Percentiles rank a stretch among this genome's conserved stretches.
These are phyloP conservation scores for Camelina neglecta DNA, from an alignment of 345 rosid genomes.

Conservation along the genomic window DNA sequence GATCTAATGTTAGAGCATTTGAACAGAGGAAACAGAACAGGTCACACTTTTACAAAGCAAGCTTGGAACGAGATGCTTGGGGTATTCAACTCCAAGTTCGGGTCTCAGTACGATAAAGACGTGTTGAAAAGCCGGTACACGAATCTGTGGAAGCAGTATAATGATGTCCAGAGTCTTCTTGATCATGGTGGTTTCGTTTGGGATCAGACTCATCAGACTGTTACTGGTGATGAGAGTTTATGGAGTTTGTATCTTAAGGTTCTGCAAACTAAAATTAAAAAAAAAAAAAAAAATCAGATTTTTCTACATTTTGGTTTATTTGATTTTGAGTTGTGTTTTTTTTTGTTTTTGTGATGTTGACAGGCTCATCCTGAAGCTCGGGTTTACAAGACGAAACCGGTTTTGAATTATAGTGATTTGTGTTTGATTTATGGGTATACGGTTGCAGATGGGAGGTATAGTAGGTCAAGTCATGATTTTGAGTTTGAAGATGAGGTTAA, in stretches of 20 bases:
- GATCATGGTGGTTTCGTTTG: conserved; percentile 74
- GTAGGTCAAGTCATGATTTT: conserved; percentile 83
- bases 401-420: conserved; percentile 70
- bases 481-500: conserved; percentile 73
- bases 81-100: conserved; percentile 69
- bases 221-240: conserved; percentile 65
- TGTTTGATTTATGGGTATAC: conserved; percentile 78
- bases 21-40: conserved; percentile 74
- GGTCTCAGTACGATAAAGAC: conserved; percentile 83
- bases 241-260: conserved; percentile 82
- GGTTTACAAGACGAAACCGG: conserved; percentile 70
- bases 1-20: conserved; percentile 88
- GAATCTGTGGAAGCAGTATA: conserved; percentile 77
- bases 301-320: no score
- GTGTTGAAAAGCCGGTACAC: conserved; percentile 76
- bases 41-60: conserved; percentile 83
- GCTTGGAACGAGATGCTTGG: conserved; percentile 83
- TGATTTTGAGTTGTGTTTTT: neutral
- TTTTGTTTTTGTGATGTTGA: conserved; percentile 31
- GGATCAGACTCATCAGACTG: conserved; percentile 77
- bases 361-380: conserved; percentile 81
- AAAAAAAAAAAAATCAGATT: no score
- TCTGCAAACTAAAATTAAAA: conserved; percentile 17
- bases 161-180: conserved; percentile 73
- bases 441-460: conserved; percentile 90